phyloP scores from a whole-genome alignment of 1,284 basidiomycete genomes.

The Trichosporon inkin region DNA sequence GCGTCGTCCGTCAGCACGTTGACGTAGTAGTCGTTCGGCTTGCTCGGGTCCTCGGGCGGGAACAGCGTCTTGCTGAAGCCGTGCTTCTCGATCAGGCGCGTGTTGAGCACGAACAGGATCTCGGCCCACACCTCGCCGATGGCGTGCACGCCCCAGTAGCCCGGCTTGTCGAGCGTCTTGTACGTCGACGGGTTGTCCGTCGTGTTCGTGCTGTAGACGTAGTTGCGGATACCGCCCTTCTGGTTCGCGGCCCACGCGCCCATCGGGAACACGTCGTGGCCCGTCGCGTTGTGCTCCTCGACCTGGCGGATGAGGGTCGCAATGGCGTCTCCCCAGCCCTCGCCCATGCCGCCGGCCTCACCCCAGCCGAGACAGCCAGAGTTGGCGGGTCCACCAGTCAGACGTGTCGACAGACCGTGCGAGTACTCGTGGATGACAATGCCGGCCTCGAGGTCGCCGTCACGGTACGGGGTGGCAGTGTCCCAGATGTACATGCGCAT shows the following conservation, averaged over 20 bases:
- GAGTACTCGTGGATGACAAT: slow-evolving; percentile 85
- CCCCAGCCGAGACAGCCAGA: slow-evolving; percentile 92
- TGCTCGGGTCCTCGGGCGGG: slow-evolving; percentile 60
- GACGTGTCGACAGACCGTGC: slow-evolving; percentile 86
- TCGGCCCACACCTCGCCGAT: slow-evolving; percentile 96
- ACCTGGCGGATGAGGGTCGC: slow-evolving; percentile 78
- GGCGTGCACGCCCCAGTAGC: slow-evolving; percentile 58
- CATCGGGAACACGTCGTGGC: slow-evolving; percentile 63
- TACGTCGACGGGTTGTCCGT: slow-evolving; percentile 85
- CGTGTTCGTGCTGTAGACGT: slow-evolving; percentile 70
- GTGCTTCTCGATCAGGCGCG: slow-evolving; percentile 71
- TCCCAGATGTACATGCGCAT: slow-evolving; percentile 99
- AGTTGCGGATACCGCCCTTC: slow-evolving; percentile 77
- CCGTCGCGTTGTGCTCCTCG: slow-evolving; percentile 56
- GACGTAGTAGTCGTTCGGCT: slow-evolving; percentile 64
- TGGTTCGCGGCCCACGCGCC: slow-evolving; percentile 89
- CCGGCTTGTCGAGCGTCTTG: slow-evolving; percentile 87
- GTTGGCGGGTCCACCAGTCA: slow-evolving; percentile 90
- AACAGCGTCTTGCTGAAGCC: slow-evolving; percentile 73
- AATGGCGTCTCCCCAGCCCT: slow-evolving; percentile 68
- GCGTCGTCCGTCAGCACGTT: slow-evolving; percentile 36
- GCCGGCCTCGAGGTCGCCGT: slow-evolving; percentile 90
- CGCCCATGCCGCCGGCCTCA: slow-evolving; percentile 93
- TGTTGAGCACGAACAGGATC: slow-evolving; percentile 79
- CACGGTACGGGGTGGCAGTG: slow-evolving; percentile 79